Percentiles rank a stretch among this genome's conserved stretches.
These are phyloP conservation scores for Cladosporium austrohemisphaericum DNA, from an alignment of 2,329 filamentous ascomycete genomes.

Conservation along the genomic window DNA sequence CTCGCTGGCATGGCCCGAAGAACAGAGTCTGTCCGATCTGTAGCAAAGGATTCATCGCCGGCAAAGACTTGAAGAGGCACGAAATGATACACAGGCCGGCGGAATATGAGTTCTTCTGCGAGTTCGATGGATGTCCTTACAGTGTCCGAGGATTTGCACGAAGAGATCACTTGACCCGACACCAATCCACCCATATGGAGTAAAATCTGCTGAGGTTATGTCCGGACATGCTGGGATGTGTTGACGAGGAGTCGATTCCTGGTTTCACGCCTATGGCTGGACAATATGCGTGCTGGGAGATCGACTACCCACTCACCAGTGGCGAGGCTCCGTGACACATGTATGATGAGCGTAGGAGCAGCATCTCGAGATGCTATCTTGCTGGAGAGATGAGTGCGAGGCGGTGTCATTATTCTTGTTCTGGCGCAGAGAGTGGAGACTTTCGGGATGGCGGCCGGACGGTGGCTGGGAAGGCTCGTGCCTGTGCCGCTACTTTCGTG, in stretches of 20 bases:
- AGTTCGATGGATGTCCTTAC: background rate
- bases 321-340: too few relatives aligned
- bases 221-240: background rate
- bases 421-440: too few relatives aligned
- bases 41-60: slow-evolving; percentile 2
- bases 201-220: background rate
- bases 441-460: too few relatives aligned
- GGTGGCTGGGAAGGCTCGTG: too few relatives aligned
- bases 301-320: too few relatives aligned
- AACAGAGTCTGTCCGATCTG: background rate
- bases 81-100: background rate
- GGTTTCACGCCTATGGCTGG: too few relatives aligned
- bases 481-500: too few relatives aligned
- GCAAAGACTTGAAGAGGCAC: slow-evolving; percentile 7
- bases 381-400: too few relatives aligned
- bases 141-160: background rate
- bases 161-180: slow-evolving; percentile 4
- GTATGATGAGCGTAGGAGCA: too few relatives aligned
- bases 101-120: background rate
- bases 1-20: slow-evolving; percentile 6
- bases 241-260: background rate
- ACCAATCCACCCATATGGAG: background rate
- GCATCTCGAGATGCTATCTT: too few relatives aligned
- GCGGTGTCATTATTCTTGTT: too few relatives aligned
- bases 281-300: too few relatives aligned